Conservation (phyloP, 179 eudicot species). For the Pouteria campechiana region DNA sequence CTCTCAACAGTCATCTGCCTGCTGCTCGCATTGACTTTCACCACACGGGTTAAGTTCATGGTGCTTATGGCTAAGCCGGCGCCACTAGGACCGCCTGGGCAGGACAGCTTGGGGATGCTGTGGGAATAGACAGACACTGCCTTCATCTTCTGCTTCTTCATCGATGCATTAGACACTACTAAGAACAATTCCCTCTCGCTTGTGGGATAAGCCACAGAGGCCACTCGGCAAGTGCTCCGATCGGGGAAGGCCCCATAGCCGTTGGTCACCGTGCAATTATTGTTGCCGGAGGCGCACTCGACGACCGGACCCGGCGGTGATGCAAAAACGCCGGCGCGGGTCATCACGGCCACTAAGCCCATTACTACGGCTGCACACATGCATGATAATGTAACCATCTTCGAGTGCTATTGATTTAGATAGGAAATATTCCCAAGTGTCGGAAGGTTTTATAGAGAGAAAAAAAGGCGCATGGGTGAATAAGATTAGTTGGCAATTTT, state of each 20-base stretch:
- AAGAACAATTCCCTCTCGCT: conserved; percentile 15
- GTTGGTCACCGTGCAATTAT: conserved; percentile 23
- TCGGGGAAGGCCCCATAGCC: conserved; percentile 21
- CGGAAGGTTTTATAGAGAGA: too few relatives aligned
- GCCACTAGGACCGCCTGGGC: too few relatives aligned
- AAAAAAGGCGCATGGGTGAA: too few relatives aligned
- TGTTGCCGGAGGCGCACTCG: conserved; percentile 3
- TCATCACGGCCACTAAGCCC: too few relatives aligned
- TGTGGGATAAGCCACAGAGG: conserved; percentile 12
- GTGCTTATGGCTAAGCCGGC: conserved; percentile 62
- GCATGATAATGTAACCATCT: too few relatives aligned
- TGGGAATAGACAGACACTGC: too few relatives aligned
- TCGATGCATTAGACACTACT: conserved; percentile 9
- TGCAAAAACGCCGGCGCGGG: too few relatives aligned
- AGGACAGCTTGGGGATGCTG: too few relatives aligned
- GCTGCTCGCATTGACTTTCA: conserved; percentile 11
- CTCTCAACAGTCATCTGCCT: conserved; percentile 42
- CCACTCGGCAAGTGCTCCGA: conserved; percentile 15
- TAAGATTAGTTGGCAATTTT: too few relatives aligned
- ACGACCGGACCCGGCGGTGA: conserved; percentile 23
- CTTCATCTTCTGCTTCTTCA: conserved; percentile 17
- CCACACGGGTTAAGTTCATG: conserved; percentile 24
- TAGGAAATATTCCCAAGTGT: too few relatives aligned
- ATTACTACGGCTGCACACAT: too few relatives aligned
- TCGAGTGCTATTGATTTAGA: too few relatives aligned